phyloP scores from a whole-genome alignment of 2,329 filamentous ascomycete genomes.

The Diaporthe velutina region DNA sequence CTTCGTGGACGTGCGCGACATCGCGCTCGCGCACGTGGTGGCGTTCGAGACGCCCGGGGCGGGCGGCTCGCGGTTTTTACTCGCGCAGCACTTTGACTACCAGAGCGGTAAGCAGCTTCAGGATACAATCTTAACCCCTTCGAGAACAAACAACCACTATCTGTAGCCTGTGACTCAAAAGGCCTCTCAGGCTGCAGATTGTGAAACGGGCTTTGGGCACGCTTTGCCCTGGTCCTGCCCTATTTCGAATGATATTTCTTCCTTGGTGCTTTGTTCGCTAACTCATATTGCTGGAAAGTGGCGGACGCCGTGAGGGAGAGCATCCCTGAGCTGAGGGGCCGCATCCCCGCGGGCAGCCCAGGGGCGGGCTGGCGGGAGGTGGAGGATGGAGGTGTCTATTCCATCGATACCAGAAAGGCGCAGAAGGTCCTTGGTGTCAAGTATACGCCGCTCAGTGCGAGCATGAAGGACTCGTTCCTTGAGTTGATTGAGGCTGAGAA shows the following conservation, averaged over 20 bases:
- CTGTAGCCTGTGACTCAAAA: too few species aligned
- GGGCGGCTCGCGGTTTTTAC: conserved; percentile 40
- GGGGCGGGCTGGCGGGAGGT: conserved; percentile 25
- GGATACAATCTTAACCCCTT: too few species aligned
- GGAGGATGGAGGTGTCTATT: conserved; percentile 30
- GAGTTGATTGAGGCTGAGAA: conserved; percentile 38
- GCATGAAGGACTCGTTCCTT: conserved; percentile 38
- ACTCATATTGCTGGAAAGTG: too few species aligned
- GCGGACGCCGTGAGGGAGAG: conserved; percentile 40
- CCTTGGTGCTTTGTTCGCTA: too few species aligned
- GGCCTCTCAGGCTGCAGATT: too few species aligned
- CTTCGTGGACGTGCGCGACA: conserved; percentile 36
- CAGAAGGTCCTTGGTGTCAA: conserved; percentile 38
- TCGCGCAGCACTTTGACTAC: conserved; percentile 41
- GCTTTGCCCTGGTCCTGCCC: too few species aligned
- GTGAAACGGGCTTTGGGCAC: too few species aligned
- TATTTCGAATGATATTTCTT: too few species aligned
- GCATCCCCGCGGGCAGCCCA: conserved; percentile 38
- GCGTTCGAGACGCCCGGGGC: conserved; percentile 30
- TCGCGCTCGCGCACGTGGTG: conserved; percentile 31
- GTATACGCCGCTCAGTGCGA: conserved; percentile 38
- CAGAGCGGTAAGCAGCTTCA: too few species aligned
- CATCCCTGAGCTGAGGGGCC: conserved; percentile 37
- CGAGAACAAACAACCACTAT: too few species aligned
- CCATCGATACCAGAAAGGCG: conserved; percentile 41